Conservation (phyloP, 805 yeast species). For the Wickerhamiella domercqiae region DNA sequence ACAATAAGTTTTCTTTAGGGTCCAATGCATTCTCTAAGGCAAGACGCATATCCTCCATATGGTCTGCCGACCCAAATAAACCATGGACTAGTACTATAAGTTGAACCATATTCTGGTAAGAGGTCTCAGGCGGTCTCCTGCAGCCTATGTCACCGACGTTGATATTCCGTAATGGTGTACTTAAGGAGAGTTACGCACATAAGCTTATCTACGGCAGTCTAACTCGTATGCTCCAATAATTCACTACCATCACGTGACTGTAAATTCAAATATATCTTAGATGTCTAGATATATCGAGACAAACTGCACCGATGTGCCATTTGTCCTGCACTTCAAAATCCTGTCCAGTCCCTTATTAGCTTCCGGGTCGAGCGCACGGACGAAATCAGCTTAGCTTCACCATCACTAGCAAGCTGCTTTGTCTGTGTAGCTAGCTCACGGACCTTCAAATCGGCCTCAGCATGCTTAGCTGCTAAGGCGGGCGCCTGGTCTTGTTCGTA, state of each 20-base stretch:
- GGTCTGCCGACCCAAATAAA: conserved; percentile 49
- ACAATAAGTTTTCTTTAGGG: conserved; percentile 26
- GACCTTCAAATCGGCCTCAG: conserved; percentile 32
- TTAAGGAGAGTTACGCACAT: too few species aligned
- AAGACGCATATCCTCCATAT: conserved; percentile 34
- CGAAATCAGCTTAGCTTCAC: conserved; percentile 17
- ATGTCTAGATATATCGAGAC: too few species aligned
- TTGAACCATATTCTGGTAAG: conserved; percentile 4
- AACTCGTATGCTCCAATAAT: too few species aligned
- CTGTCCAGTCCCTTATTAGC: conserved; percentile 11
- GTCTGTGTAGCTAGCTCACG: conserved; percentile 31
- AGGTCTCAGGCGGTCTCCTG: too few species aligned
- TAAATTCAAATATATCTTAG: too few species aligned
- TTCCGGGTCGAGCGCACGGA: conserved; percentile 5
- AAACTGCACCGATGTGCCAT: too few species aligned
- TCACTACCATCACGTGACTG: too few species aligned
- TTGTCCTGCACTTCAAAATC: conserved; percentile 5
- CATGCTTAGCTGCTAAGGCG: conserved; percentile 46
- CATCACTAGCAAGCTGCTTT: conserved; percentile 28
- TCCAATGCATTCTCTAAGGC: conserved; percentile 26
- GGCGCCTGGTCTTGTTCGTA: conserved; percentile 48
- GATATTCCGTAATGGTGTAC: too few species aligned
- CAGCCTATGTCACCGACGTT: too few species aligned
- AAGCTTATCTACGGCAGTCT: too few species aligned
- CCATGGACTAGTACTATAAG: conserved; percentile 11